These are phyloP conservation scores for Penicillium concentricum DNA, from an alignment of 2,329 filamentous ascomycete species.

Conservation along the genomic window DNA sequence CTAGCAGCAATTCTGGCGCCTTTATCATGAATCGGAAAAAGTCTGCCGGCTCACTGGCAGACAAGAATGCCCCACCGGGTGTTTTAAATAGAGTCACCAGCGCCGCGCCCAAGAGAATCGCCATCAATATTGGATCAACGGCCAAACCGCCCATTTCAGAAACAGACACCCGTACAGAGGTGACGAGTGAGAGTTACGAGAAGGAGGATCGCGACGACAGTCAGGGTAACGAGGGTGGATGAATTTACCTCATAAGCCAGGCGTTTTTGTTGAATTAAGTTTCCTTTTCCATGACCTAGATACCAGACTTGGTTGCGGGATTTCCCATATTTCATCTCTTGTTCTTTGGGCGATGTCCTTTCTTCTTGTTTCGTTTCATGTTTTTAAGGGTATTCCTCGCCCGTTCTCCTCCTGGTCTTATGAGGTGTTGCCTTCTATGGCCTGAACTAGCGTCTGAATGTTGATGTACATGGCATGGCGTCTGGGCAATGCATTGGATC, in stretches of 20 bases:
- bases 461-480: slow-evolving; percentile 27
- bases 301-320: slow-evolving; percentile 18
- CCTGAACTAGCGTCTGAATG: slow-evolving; percentile 6
- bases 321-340: slow-evolving; percentile 9
- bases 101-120: slow-evolving; percentile 39
- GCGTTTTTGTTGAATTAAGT: slow-evolving; percentile 10
- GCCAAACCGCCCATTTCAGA: slow-evolving; percentile 23
- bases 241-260: slow-evolving; percentile 9
- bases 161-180: slow-evolving; percentile 14
- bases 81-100: slow-evolving; percentile 16
- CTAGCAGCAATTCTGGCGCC: slow-evolving; percentile 35
- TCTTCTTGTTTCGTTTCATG: slow-evolving; percentile 5
- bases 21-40: slow-evolving; percentile 36
- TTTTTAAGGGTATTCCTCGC: slow-evolving; percentile 1
- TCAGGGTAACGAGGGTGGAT: slow-evolving; percentile 23
- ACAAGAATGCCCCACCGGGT: slow-evolving; percentile 25
- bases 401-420: slow-evolving; percentile 14
- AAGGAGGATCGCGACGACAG: slow-evolving; percentile 33
- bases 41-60: slow-evolving; percentile 27
- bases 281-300: slow-evolving; percentile 14
- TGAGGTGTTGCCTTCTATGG: slow-evolving; percentile 7
- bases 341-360: slow-evolving; percentile 15
- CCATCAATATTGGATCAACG: slow-evolving; percentile 39
- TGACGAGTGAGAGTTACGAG: slow-evolving; percentile 25
- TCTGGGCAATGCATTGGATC: slow-evolving; percentile 27